These are phyloP conservation scores for Alloascoidea hylecoeti DNA, from an alignment of 805 yeast species.

Conservation along the genomic window DNA sequence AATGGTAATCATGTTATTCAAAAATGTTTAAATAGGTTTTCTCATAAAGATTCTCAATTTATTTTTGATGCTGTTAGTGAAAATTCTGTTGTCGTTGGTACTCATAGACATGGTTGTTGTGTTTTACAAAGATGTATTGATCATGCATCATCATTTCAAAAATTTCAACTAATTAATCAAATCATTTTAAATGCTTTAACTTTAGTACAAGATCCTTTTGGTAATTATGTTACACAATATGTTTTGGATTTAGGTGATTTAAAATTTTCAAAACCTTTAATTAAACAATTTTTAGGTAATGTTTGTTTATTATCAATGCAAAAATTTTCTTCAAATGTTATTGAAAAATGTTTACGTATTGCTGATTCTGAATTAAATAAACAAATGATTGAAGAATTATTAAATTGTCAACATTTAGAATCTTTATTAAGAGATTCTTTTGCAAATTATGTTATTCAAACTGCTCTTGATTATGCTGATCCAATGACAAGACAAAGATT, in stretches of 20 bases:
- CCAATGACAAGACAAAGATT: constrained; percentile 15
- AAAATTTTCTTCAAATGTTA: constrained; percentile 90
- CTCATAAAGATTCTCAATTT: constrained; percentile 61
- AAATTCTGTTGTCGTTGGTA: constrained; percentile 71
- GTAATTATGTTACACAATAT: constrained; percentile 94
- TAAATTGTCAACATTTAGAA: constrained; percentile 32
- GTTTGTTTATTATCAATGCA: constrained; percentile 55
- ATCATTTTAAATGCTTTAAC: constrained; percentile 57
- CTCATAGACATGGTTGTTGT: constrained; percentile 96
- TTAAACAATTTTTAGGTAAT: constrained; percentile 36
- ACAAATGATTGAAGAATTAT: constrained; percentile 38
- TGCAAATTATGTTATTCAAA: constrained; percentile 92
- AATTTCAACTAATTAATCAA: constrained; percentile 46
- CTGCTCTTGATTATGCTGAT: constrained; percentile 52
- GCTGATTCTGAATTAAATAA: constrained; percentile 28
- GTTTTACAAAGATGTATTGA: constrained; percentile 92
- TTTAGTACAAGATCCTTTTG: constrained; percentile 88
- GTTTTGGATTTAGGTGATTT: constrained; percentile 51
- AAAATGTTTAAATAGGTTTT: constrained; percentile 69
- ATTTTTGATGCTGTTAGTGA: constrained; percentile 75
- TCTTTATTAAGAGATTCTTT: constrained; percentile 75
- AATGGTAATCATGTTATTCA: constrained; percentile 97
- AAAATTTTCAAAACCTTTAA: constrained; percentile 21
- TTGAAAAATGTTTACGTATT: constrained; percentile 70
- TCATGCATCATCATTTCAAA: constrained; percentile 64